phyloP scores from a whole-genome alignment of 2,329 filamentous ascomycete genomes.

The Arthrobotrys musiformis region DNA sequence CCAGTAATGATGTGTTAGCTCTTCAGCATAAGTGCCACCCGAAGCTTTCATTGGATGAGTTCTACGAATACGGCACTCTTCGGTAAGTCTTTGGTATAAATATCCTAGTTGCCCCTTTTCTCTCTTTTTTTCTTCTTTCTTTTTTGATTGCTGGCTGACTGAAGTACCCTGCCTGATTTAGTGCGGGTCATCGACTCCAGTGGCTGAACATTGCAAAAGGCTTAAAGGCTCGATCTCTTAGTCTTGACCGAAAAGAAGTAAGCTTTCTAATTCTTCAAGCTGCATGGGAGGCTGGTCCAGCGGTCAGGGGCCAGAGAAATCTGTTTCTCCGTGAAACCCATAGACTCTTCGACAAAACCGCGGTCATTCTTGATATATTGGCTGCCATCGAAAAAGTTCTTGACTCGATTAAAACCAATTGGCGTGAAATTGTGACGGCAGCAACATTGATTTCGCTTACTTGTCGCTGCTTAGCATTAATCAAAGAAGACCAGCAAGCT shows the following conservation, averaged over 20 bases:
- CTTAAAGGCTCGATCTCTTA: slow-evolving; percentile 65
- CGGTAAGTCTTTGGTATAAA: slow-evolving; percentile 28
- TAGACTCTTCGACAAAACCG: slow-evolving; percentile 60
- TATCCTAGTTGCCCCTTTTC: no score
- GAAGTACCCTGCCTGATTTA: slow-evolving; percentile 60
- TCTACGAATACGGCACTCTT: slow-evolving; percentile 65
- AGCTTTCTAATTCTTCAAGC: slow-evolving; percentile 67
- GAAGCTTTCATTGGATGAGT: slow-evolving; percentile 68
- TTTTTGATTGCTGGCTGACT: slow-evolving; percentile 38
- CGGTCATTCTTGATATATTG: slow-evolving; percentile 60
- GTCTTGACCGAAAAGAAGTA: slow-evolving; percentile 67
- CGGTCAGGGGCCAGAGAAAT: neutral
- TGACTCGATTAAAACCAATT: slow-evolving; percentile 65
- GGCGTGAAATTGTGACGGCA: slow-evolving; percentile 62
- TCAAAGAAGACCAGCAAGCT: slow-evolving; percentile 26
- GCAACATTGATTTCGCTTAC: slow-evolving; percentile 56
- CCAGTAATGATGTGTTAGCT: slow-evolving; percentile 69
- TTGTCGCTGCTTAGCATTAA: slow-evolving; percentile 54
- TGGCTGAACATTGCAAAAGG: slow-evolving; percentile 70
- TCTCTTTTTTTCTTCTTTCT: neutral
- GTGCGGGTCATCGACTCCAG: slow-evolving; percentile 66
- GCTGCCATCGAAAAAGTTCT: slow-evolving; percentile 58
- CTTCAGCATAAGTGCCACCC: slow-evolving; percentile 66
- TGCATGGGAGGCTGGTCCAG: slow-evolving; percentile 66
- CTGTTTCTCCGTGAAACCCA: slow-evolving; percentile 62